Evolutionary conservation across 1,139 yeast genomes (phyloP), one percentile per base, ranked within the genome.

Genomic region (Kurtzmaniella quercitrusa): DNA sequence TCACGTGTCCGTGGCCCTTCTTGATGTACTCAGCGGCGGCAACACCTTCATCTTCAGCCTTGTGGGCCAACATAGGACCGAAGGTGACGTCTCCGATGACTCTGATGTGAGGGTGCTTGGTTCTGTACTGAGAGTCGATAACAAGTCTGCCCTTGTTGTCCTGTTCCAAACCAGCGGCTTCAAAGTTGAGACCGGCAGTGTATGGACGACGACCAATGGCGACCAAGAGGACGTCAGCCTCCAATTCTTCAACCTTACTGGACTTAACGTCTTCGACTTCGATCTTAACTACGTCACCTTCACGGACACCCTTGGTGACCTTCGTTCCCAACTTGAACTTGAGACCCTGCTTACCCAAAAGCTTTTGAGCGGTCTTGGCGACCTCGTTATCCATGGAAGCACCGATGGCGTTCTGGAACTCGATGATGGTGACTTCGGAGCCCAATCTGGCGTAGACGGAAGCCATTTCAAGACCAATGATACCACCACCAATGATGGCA

Each of bases 21-120:
- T 89, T 88, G 66, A 94, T 82, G 76, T 81, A 87, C 73, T 94
- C 99, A 51, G 81, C 98, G 51, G 96, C 98, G 47, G 98, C 99
- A 59, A 94, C 85, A 70, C 97, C 99, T 77, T 94, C 99, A 69
- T 94, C 99, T 76, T 94, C 99, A 50, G 99, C 99, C 79, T 94
- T 94, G 80, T 94, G 99, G 51, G 99, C 99, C 73, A 94, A 81
- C 99, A 94, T 94, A 58, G 96, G 94, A 58, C 98, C 98, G 58
- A 88, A 93, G 40, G 98, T 94, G 48, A 85, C 97, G 65, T 94
- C 99, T 67, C 99, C 99, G 68, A 93, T 89, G 58, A 90, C 95
- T 69, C 96, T 88, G 63, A 94, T 91, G 72, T 94, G 95, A 49
- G 90, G 85, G 70, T 77, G 81, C 70, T 87, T 91, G 56, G 98